Evolutionary conservation across 106 monocot genomes (phyloP), one percentile per base, ranked within the genome.

Genomic region (Triglochin maritima): DNA sequence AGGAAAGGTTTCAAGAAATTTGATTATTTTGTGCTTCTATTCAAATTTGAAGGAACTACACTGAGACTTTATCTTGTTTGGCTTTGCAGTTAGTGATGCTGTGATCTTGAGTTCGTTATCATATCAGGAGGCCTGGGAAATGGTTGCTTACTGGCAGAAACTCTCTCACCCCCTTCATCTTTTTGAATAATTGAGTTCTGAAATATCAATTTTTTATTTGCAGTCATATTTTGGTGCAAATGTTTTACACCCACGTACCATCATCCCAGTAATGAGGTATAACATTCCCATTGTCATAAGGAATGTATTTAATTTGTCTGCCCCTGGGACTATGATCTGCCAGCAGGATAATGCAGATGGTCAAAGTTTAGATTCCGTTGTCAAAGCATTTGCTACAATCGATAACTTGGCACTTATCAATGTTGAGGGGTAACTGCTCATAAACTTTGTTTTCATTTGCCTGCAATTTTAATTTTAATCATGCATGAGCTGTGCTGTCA

Each of bases 191-290:
- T 13, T 5, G 5, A 13, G 16, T 58, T 58, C 5, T 58, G 5
- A 13, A 5, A 13, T 13, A 5, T 58, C 13, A 58, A 58, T 58
- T 58, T 11, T 56, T 69, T 65, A 8, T 58, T 70, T 79, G 76
- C 86, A 96, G 96, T 96, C 96, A 50, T 96, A 96, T 72, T 96
- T 96, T 73, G 96, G 96, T 10, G 96, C 96, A 80, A 96, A 96
- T 79, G 96, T 96, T 71, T 63, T 96, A 67, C 96, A 96, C 82
- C 96, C 96, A 50, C 87, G 96, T 14, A 96, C 96, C 6, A 96
- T 96, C 56, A 91, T 96, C 68, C 96, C 96, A 60, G 90, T 96
- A 12, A 96, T 96, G 96, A 85, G 77, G 64, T 71, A 81, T 69
- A 76, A 86, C 51, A 96, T 96, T 65, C 96, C 96, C 3, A 96